Base-by-base conservation (phyloP, 805 yeast genomes). In the Tetrapisispora namnaoensis region DNA sequence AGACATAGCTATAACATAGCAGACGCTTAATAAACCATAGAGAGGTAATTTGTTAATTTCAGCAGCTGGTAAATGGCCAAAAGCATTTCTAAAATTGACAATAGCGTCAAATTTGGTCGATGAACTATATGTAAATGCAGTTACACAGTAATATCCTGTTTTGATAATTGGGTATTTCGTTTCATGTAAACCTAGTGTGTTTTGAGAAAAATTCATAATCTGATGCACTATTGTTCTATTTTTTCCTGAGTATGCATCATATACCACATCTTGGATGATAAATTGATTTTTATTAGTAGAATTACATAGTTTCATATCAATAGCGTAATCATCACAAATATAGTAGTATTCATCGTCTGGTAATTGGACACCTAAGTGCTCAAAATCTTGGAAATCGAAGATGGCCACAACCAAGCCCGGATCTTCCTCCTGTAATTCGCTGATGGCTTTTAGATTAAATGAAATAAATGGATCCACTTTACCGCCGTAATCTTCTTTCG, bases 141-240 rank as follows among this genome's bases (percentile, higher is more conserved):
- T 81, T 39, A 91, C 84, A 71, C 99, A 93, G 69, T 90, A 93
- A 66, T 84, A 93, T 7, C 98, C 98, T 1, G 98, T 88, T 50
- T 75, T 73, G 49, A 73, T 70, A 41, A 93, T 79, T 4, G 72
- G 72, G 59, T 89, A 93, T 37, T 76, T 72, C 50, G 82, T 66
- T 40, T 79, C 77, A 40, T 79, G 79, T 28, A 76, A 72, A 3
- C 91, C 91, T 44, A 76, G 68, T 4, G 75, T 70, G 24, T 74
- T 70, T 55, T 88, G 69, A 41, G 72, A 70, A 34, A 78, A 72
- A 0, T 87, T 76, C 59, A 75, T 66, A 20, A 90, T 76, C 39
- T 78, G 75, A 32, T 82, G 74, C 51, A 55, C 51, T 24, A 77
- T 68, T 0, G 86, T 76, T 53, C 73, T 67, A 28, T 88, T 77